A percentile compares a stretch with the other conserved stretches of the same genome.
Conservation (phyloP, 2,329 filamentous ascomycete genomes). For the Thelonectria blattea region DNA sequence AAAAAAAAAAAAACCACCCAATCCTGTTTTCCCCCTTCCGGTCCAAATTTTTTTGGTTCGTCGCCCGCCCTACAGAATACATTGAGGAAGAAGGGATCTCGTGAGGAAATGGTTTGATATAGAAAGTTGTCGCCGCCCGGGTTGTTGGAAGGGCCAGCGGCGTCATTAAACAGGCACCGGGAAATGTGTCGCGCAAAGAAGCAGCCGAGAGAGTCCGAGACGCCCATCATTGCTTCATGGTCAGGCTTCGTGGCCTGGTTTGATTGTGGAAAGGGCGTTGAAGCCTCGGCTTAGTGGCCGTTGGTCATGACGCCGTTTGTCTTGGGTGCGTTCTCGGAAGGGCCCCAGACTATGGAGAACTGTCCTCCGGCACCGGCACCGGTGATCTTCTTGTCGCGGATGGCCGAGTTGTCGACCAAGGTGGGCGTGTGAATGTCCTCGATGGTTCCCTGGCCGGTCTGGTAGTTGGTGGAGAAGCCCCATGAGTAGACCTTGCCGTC, state of each 20-base stretch:
- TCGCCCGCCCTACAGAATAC: background rate
- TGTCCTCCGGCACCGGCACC: conserved; percentile 90
- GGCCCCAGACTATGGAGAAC: conserved; percentile 69
- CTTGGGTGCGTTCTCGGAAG: conserved; percentile 39
- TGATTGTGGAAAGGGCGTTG: too few species aligned
- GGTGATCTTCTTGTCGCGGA: conserved; percentile 74
- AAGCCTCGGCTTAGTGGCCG: conserved; percentile 19
- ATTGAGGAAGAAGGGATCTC: conserved; percentile 6
- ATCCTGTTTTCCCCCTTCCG: conserved; percentile 5
- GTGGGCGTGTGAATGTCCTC: conserved; percentile 82
- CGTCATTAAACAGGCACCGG: conserved; percentile 17
- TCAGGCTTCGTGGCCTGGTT: too few species aligned
- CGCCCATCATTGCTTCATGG: too few species aligned
- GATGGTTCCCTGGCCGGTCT: conserved; percentile 78
- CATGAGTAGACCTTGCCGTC: conserved; percentile 78
- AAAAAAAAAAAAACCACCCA: conserved; percentile 1
- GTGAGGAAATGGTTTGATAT: conserved; percentile 5
- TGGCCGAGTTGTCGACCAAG: conserved; percentile 82
- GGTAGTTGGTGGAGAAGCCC: conserved; percentile 82
- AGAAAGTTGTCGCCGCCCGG: conserved; percentile 2
- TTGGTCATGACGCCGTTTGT: conserved; percentile 41
- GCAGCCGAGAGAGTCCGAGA: background rate
- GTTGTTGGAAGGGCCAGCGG: background rate
- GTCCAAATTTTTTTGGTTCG: conserved; percentile 12
- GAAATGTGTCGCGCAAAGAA: conserved; percentile 13